Evolutionary conservation across 2,329 filamentous ascomycete genomes (phyloP).

Genomic region (Dichotomopilus funicola): DNA sequence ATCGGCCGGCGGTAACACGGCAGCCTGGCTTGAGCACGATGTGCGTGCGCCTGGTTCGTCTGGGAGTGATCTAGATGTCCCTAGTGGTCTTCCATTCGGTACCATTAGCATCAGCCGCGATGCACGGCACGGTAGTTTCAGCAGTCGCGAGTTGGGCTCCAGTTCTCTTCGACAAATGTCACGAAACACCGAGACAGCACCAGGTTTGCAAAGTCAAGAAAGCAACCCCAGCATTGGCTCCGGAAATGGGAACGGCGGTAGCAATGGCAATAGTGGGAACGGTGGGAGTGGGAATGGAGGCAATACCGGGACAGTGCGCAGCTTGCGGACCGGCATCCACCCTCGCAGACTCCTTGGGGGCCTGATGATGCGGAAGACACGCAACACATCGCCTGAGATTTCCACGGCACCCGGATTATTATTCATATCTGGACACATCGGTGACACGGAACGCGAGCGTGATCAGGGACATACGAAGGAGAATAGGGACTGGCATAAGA

Average conservation of each 20-base stretch:
- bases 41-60: constrained; percentile 43
- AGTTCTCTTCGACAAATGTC: constrained; percentile 27
- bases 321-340: constrained; percentile 34
- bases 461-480: constrained; percentile 16
- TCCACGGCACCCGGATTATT: neutral
- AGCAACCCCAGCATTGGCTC: constrained; percentile 8
- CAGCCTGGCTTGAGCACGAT: constrained; percentile 32
- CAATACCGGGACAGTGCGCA: constrained; percentile 29
- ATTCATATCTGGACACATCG: neutral
- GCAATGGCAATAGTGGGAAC: neutral
- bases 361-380: constrained; percentile 36
- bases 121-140: constrained; percentile 19
- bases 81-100: constrained; percentile 16
- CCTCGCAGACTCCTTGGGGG: constrained; percentile 38
- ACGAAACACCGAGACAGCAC: constrained; percentile 27
- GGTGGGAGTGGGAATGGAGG: too few species aligned
- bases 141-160: constrained; percentile 6
- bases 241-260: constrained; percentile 7
- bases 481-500: constrained; percentile 3
- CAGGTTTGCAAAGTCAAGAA: neutral
- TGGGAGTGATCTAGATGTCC: constrained; percentile 41
- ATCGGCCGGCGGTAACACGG: constrained; percentile 25
- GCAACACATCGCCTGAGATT: constrained; percentile 26
- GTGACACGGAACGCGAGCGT: constrained; percentile 6
- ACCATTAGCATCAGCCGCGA: constrained; percentile 17